Conservation (phyloP, 306 rosid species). For the Dalbergia cochinchinensis region DNA sequence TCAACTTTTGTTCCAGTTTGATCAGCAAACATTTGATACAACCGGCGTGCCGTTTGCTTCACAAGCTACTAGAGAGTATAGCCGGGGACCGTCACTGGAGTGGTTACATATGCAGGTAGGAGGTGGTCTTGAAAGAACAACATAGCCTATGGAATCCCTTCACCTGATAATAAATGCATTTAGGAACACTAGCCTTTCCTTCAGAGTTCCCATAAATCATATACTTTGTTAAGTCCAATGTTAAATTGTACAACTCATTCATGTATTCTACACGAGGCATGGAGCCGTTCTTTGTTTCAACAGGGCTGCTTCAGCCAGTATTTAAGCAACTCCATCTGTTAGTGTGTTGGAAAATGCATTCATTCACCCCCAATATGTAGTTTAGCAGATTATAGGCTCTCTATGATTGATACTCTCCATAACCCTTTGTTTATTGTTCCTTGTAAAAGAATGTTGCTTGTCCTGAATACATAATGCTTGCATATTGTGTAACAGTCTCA, state of each 20-base stretch:
- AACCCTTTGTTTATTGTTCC: constrained; percentile 51
- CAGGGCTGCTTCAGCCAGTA: constrained; percentile 50
- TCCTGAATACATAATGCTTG: constrained; percentile 54
- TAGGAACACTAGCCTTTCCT: constrained; percentile 43
- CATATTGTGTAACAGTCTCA: constrained; percentile 53
- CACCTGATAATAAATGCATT: constrained; percentile 61
- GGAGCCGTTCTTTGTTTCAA: constrained; percentile 54
- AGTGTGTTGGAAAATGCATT: constrained; percentile 63
- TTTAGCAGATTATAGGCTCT: constrained; percentile 46
- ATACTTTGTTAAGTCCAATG: constrained; percentile 56
- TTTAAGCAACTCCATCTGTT: constrained; percentile 54
- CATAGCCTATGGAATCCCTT: constrained; percentile 54
- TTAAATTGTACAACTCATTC: constrained; percentile 42
- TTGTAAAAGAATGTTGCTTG: constrained; percentile 64
- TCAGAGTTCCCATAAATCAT: constrained; percentile 44
- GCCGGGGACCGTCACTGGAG: constrained; percentile 84
- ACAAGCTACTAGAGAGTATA: constrained; percentile 73
- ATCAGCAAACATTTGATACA: constrained; percentile 73
- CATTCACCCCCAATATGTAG: constrained; percentile 55
- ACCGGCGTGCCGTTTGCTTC: constrained; percentile 66
- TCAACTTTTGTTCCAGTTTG: constrained; percentile 61
- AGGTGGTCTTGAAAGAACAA: constrained; percentile 78
- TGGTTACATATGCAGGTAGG: constrained; percentile 99
- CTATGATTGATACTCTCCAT: constrained; percentile 50
- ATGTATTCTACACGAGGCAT: constrained; percentile 57